phyloP scores from a whole-genome alignment of 345 rosid species.

The Nephelium lappaceum region DNA sequence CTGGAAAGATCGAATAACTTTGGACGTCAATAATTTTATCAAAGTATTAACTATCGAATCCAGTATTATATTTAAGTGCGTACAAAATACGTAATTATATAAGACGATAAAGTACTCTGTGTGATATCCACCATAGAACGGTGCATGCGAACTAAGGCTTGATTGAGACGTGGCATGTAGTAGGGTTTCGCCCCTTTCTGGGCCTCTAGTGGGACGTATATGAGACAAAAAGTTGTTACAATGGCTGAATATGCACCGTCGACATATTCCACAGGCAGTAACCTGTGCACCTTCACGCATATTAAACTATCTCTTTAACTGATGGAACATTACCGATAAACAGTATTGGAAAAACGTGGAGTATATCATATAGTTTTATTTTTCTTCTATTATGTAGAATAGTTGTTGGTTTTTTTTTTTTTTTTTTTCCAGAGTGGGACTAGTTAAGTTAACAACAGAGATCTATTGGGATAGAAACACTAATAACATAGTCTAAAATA shows the following conservation, averaged over 20 bases:
- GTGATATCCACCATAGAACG: background rate
- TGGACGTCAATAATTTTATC: background rate
- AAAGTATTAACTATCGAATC: background rate
- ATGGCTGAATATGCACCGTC: background rate
- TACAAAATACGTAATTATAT: background rate
- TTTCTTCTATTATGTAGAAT: background rate
- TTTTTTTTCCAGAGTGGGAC: too few relatives aligned
- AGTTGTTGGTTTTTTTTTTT: too few relatives aligned
- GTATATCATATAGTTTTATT: background rate
- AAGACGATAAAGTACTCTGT: background rate
- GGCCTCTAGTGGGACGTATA: background rate
- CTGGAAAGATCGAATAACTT: conserved; percentile 25
- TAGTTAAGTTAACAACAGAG: too few relatives aligned
- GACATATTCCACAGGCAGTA: background rate
- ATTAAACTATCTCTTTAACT: background rate
- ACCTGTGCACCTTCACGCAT: background rate
- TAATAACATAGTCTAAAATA: too few relatives aligned
- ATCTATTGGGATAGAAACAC: too few relatives aligned
- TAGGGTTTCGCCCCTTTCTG: background rate
- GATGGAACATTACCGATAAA: conserved; percentile 2
- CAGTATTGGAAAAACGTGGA: background rate
- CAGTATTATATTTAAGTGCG: background rate
- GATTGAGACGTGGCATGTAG: background rate
- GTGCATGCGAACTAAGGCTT: background rate
- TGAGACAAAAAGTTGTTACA: background rate